Conservation (phyloP, 305 asterid species). For the Salvia sclarea region DNA sequence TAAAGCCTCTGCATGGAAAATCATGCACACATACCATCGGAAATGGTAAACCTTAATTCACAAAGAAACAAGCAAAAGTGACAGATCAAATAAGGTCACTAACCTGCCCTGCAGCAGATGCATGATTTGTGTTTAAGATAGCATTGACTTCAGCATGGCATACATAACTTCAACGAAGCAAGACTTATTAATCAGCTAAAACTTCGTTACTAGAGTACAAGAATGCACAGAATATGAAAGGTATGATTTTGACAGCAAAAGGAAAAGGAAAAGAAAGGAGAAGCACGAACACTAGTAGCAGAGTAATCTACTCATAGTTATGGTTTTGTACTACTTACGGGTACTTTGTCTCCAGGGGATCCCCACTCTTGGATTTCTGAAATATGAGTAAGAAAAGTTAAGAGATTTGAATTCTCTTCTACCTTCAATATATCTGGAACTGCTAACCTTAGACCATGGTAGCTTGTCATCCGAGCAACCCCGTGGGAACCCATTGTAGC, state of each 20-base stretch:
- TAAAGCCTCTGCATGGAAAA: conserved; percentile 71
- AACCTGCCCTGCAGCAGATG: conserved; percentile 96
- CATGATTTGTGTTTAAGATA: conserved; percentile 86
- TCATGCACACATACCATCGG: conserved; percentile 24
- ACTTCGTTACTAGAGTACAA: conserved; percentile 11
- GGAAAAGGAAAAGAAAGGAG: not conserved
- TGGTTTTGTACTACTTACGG: conserved; percentile 62
- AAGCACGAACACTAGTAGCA: not conserved
- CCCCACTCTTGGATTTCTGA: conserved; percentile 83
- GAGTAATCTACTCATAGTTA: not conserved
- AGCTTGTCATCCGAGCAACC: conserved; percentile 94
- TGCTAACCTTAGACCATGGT: conserved; percentile 90
- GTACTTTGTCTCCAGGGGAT: conserved; percentile 87
- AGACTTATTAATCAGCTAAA: not conserved
- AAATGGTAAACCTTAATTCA: conserved; percentile 16
- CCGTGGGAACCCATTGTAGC: conserved; percentile 96
- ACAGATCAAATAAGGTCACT: conserved; percentile 28
- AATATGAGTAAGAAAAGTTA: conserved; percentile 33
- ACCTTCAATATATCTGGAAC: conserved; percentile 14
- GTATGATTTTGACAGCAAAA: not conserved
- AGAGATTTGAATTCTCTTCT: not conserved
- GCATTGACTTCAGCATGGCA: conserved; percentile 99
- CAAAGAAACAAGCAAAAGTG: conserved; percentile 25
- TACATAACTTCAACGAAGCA: conserved; percentile 58
- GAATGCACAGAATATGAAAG: not conserved